A percentile compares a stretch with the other conserved stretches of the same genome.
Evolutionary conservation across 139 green algal genomes (phyloP).

Genomic region (Chlamydomonas sphaeroides): DNA sequence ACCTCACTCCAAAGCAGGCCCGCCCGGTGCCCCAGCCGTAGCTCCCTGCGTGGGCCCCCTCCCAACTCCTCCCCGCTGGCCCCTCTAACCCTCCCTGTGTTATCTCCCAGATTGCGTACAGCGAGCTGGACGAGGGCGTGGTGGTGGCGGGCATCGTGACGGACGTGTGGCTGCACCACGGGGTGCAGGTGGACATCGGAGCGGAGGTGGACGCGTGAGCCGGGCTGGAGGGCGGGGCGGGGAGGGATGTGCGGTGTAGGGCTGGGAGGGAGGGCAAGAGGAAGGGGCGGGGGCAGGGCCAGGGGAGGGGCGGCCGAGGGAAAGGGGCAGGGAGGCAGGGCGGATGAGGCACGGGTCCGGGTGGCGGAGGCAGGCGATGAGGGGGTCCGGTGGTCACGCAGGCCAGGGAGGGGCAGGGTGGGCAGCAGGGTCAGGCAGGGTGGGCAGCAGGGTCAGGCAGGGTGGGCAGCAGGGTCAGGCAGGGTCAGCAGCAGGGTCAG

Average conservation of each 20-base stretch:
- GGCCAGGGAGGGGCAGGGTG: no score
- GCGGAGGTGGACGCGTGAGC: constrained; percentile 54
- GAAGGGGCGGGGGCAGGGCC: neutral
- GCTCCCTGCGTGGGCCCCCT: neutral
- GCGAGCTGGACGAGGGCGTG: constrained; percentile 38
- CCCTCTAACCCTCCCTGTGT: neutral
- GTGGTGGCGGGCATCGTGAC: constrained; percentile 44
- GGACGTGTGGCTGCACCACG: constrained; percentile 63
- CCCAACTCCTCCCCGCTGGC: no score
- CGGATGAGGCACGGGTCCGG: no score
- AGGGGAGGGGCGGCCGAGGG: no score
- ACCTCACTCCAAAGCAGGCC: neutral
- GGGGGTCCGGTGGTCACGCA: no score
- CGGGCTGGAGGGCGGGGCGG: neutral
- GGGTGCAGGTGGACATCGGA: constrained; percentile 57
- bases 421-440: no score
- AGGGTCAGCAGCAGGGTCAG: no score
- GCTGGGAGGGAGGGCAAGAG: no score
- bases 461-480: no score
- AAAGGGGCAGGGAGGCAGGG: no score
- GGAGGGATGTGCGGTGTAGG: neutral
- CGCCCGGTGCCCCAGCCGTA: neutral
- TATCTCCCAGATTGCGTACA: neutral
- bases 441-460: no score
- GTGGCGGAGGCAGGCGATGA: no score